Evolutionary conservation across 805 yeast species (phyloP), one percentile per base, ranked within the genome.

Genomic region (Debaryomyces tyrocola): DNA sequence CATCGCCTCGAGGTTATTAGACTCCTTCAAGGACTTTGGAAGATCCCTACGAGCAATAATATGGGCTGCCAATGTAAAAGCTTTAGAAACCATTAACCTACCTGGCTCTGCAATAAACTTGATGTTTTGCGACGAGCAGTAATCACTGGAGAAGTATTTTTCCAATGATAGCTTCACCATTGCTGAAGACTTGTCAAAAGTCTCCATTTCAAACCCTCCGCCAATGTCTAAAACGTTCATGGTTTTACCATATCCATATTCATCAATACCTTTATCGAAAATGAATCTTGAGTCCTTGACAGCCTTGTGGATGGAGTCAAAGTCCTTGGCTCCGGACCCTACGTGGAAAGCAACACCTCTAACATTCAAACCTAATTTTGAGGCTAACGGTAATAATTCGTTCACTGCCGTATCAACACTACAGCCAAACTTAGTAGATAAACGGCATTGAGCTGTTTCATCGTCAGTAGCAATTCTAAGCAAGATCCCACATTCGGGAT

Each of bases 331-430:
- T 29, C 97, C 98, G 1, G 96, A 88, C 1, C 99, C 99, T 49
- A 91, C 88, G 64, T 92, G 99, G 78, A 92, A 92, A 4, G 96
- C 90, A 31, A 91, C 91, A 43, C 99, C 99, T 12, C 70, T 80
- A 33, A 92, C 78, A 49, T 79, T 71, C 55, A 92, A 75, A 1
- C 73, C 81, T 43, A 90, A 69, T 44, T 75, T 74, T 47, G 76
- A 70, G 40, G 96, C 92, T 48, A 77, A 65, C 6, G 77, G 73
- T 50, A 92, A 73, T 59, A 92, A 71, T 45, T 67, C 70, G 14
- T 67, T 57, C 34, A 73, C 59, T 4, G 87, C 83, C 18, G 75
- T 71, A 1, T 67, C 63, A 51, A 87, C 56, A 20, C 84, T 73
- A 40, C 96, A 91, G 27, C 99, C 99, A 64, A 87, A 92, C 67